Conservation (phyloP, 495 filamentous ascomycete species). For the Neurospora tetrasperma region DNA sequence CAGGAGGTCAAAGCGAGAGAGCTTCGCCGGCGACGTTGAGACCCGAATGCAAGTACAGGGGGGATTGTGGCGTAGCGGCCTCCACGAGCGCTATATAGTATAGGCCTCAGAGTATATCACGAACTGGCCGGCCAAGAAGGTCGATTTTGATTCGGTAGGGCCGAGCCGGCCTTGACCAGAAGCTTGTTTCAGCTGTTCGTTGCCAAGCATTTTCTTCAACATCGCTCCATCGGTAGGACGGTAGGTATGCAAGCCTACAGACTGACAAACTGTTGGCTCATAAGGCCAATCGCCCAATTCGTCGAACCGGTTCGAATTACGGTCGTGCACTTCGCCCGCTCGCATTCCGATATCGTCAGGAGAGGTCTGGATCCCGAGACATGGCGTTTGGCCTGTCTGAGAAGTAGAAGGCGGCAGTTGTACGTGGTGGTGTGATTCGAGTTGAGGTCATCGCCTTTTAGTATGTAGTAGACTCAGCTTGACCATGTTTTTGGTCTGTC, state of each 20-base stretch:
- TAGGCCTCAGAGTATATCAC: not conserved
- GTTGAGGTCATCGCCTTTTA: not conserved
- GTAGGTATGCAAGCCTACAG: not conserved
- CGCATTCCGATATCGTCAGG: not conserved
- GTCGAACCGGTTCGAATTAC: not conserved
- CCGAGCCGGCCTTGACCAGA: not conserved
- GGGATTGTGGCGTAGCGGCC: not conserved
- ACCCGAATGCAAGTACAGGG: constrained; percentile 1
- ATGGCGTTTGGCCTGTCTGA: not conserved
- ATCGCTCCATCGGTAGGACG: not conserved
- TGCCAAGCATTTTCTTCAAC: not conserved
- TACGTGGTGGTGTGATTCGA: not conserved
- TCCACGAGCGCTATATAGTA: not conserved
- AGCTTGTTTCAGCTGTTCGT: not conserved
- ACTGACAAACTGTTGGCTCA: not conserved
- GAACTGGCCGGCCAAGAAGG: not conserved
- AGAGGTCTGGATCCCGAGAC: not conserved
- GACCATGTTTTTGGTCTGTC: not conserved
- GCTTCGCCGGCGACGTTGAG: constrained; percentile 2
- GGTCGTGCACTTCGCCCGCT: not conserved
- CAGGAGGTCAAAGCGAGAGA: constrained; percentile 23
- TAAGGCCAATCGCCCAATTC: not conserved
- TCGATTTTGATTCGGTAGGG: not conserved
- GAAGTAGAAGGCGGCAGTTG: not conserved
- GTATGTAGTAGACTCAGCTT: not conserved